Evolutionary conservation across 768 basidiomycete species (phyloP), one percentile per base, ranked within the genome.

Genomic region (Mycena sanguinolenta): DNA sequence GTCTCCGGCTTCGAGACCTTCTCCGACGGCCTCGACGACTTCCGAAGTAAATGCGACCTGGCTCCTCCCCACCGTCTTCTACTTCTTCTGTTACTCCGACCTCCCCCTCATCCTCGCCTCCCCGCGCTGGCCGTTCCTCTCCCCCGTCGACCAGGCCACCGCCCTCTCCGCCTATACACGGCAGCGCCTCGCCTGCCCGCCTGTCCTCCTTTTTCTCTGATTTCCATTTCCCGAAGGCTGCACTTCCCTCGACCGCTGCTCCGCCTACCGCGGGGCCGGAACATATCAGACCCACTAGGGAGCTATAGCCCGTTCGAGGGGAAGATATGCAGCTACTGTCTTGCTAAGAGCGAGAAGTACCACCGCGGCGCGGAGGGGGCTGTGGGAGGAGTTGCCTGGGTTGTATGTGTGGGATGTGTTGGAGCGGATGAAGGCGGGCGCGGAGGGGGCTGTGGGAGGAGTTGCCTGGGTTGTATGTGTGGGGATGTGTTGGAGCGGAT

Each of bases 31-130:
- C 71, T 68, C 38, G 67, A 62, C 57, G 71, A 72, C 66, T 17
- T 46, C 49, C 38, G 69, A 73, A 39, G 72, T 73, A 44, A 61
- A 65, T 28, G 72, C 72, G 1, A 30, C 62, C 14, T 73, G 72
- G 72, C 54, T 70, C 36, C 69, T 73, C 52, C 69, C 72, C 3
- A 70, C 69, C 14, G 72, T n/a, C 68, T 70, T 70, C 69, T 70
- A 73, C 62, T 70, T 70, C 58, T 60, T 72, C 46, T 72, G 71
- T 55, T 72, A 72, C 63, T 57, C 58, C 30, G 71, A 72, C 67
- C 69, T 72, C 67, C n/a, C n/a, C n/a, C n/a, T n/a, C n/a, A n/a
- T n/a, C n/a, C n/a, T n/a, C n/a, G n/a, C n/a, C n/a, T n/a, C n/a
- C 25, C 49, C 49, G n/a, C 9, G 9, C 49, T 50, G 17, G 17